Conservation (phyloP, 2,329 filamentous ascomycete genomes). For the Penicillium sp. region DNA sequence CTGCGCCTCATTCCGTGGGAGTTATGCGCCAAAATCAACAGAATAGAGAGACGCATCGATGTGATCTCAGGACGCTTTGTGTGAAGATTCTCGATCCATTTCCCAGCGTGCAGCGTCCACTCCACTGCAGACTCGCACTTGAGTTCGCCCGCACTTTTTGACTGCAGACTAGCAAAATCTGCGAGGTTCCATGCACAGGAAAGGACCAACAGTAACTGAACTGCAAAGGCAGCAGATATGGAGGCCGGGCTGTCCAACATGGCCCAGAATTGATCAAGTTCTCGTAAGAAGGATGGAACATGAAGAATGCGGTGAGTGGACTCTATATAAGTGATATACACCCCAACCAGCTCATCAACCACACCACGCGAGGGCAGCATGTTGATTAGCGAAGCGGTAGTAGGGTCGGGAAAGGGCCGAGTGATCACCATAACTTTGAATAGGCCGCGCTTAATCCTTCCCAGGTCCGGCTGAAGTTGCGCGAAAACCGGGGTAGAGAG, state of each 20-base stretch:
- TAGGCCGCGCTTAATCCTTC: conserved; percentile 32
- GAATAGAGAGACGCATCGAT: conserved; percentile 52
- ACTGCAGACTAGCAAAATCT: conserved; percentile 27
- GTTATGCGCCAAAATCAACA: conserved; percentile 52
- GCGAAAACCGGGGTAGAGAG: conserved; percentile 36
- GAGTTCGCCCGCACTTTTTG: conserved; percentile 28
- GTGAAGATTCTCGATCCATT: conserved; percentile 76
- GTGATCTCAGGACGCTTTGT: conserved; percentile 53
- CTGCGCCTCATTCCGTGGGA: conserved; percentile 54
- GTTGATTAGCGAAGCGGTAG: conserved; percentile 29
- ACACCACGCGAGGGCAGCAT: conserved; percentile 37
- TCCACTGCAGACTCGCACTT: conserved; percentile 47
- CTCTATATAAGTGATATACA: conserved; percentile 43
- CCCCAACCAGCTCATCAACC: conserved; percentile 37
- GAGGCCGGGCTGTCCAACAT: conserved; percentile 26
- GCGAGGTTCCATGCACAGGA: conserved; percentile 41
- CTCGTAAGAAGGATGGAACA: conserved; percentile 40
- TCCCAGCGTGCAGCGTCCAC: conserved; percentile 88
- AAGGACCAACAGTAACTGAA: conserved; percentile 39
- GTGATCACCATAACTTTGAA: conserved; percentile 33
- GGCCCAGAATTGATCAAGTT: conserved; percentile 38
- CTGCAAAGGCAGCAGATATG: conserved; percentile 33
- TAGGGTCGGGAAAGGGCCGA: conserved; percentile 30
- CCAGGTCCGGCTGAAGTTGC: conserved; percentile 34
- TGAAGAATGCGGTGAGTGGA: conserved; percentile 43